Evolutionary conservation across 2,329 filamentous ascomycete genomes (phyloP).

Genomic region (Fusarium mangiferae): DNA sequence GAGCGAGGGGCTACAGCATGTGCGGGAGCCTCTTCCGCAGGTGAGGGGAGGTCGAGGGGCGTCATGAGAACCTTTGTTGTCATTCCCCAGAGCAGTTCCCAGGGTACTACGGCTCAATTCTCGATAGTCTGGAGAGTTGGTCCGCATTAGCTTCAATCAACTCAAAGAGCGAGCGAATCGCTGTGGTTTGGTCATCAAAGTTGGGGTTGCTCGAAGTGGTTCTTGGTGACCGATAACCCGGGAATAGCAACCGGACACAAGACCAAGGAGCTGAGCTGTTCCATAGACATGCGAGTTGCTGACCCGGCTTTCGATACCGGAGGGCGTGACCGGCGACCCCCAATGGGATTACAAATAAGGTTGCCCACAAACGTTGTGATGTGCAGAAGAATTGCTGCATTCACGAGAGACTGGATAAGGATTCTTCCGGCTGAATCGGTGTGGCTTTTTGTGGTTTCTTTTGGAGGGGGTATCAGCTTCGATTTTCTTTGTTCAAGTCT

Average conservation of each 20-base stretch:
- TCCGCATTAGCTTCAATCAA: constrained; percentile 19
- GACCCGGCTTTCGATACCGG: constrained; percentile 28
- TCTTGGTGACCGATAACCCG: constrained; percentile 18
- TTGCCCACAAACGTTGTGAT: constrained; percentile 14
- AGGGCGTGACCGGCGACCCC: constrained; percentile 17
- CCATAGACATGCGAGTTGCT: constrained; percentile 11
- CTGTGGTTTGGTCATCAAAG: constrained; percentile 16
- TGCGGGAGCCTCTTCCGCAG: constrained; percentile 13
- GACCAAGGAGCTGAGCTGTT: constrained; percentile 3
- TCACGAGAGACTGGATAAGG: constrained; percentile 29
- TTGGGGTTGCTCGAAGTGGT: constrained; percentile 13
- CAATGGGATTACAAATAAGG: constrained; percentile 34
- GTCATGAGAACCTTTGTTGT: constrained; percentile 17
- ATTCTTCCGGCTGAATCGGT: constrained; percentile 29
- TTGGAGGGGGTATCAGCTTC: constrained; percentile 34
- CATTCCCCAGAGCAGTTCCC: constrained; percentile 9
- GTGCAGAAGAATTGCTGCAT: constrained; percentile 23
- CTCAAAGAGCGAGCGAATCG: constrained; percentile 25
- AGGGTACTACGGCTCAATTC: constrained; percentile 18
- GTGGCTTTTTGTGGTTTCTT: constrained; percentile 12
- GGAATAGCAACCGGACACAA: constrained; percentile 22
- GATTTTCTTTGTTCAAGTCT: constrained; percentile 68
- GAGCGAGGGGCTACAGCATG: neutral
- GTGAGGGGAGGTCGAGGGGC: neutral
- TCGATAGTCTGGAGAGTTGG: constrained; percentile 14